These are phyloP conservation scores for Ceratocystis destructans DNA, from an alignment of 2,329 filamentous ascomycete genomes.

Conservation along the genomic window DNA sequence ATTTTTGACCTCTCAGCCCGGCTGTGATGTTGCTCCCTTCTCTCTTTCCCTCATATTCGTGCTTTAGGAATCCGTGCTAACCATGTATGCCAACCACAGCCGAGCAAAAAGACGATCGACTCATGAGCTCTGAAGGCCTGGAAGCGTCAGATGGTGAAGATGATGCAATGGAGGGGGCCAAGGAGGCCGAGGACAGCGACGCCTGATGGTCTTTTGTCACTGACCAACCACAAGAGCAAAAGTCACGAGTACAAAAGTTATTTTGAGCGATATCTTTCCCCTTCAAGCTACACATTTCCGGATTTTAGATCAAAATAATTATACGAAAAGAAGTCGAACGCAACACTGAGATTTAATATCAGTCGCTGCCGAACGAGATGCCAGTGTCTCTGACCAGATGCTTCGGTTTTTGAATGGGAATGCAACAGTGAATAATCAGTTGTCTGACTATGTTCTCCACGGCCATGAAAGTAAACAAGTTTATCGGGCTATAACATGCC, in stretches of 20 bases:
- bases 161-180: slow-evolving; percentile 35
- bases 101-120: slow-evolving; percentile 52
- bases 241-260: background rate
- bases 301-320: background rate
- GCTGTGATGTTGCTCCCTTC: background rate
- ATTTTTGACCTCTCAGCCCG: slow-evolving; percentile 1
- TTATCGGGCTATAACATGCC: background rate
- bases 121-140: slow-evolving; percentile 53
- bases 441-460: background rate
- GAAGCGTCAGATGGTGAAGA: slow-evolving; percentile 48
- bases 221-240: background rate
- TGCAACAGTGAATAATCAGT: background rate
- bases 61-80: slow-evolving; percentile 14
- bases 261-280: background rate
- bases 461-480: background rate
- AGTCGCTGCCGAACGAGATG: background rate
- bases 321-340: no score
- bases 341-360: background rate
- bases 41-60: background rate
- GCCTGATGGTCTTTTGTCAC: background rate
- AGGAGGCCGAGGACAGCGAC: slow-evolving; percentile 27
- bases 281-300: background rate
- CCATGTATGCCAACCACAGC: slow-evolving; percentile 29
- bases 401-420: background rate
- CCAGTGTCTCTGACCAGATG: background rate